Base-by-base conservation (phyloP, 2,329 filamentous ascomycete genomes). In the Pyrenophora teres region DNA sequence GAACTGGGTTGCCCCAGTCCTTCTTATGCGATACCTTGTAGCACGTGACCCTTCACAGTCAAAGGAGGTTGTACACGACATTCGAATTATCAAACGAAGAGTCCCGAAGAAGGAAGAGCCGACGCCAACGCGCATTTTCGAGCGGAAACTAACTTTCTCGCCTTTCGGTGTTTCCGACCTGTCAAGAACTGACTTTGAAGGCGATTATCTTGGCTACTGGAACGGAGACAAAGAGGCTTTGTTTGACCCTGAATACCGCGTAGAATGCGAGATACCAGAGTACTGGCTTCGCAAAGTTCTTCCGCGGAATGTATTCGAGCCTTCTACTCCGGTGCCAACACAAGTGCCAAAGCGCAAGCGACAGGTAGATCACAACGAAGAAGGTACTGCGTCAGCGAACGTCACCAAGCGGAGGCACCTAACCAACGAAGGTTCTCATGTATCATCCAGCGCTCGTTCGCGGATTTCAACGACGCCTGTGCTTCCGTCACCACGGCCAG, bases 81-180 rank as follows among this genome's bases (percentile, higher is more conserved):
- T 78, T 30, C 57, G 62, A 31, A 25, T 76, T 4, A 65, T 63
- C 10, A 71, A 68, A 3, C 67, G 58, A 21, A 54, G 60, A 16
- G 51, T 47, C 7, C 68, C 60, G 37, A 66, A 68, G 39, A 47
- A 42, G 10, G 47, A 56, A 4, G 56, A 61, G 7, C 56, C 58
- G 4, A 46, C 56, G 25, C 13, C 31, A 2, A n/a, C 37, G 4
- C 50, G 37, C 1, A 41, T 38, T 1, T 43, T 65, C 5, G 67
- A 69, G 49, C 63, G 54, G 25, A 76, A 74, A 40, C 57, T 78
- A 15, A 71, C 61, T 1, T 77, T 76, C 50, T 67, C 65, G 3
- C 72, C 75, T 1, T 65, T 70, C 19, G 53, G 54, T 3, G 50
- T 75, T 3, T 68, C 70, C 3, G 48, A 37, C 12, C 51, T 73